Evolutionary conservation across 768 basidiomycete genomes (phyloP).

Genomic region (Leccinum pellstonianum): DNA sequence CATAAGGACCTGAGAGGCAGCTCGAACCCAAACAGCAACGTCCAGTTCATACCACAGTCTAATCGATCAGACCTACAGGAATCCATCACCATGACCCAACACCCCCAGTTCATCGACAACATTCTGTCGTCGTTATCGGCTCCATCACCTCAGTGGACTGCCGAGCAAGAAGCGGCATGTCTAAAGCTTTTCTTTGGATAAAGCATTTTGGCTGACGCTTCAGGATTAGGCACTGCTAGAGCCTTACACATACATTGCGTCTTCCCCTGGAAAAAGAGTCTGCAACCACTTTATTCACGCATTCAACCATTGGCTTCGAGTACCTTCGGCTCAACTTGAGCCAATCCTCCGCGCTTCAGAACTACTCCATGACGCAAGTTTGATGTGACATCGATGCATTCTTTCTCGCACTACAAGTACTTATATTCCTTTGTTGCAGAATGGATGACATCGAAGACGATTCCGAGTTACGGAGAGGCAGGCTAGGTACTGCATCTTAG

Average conservation of each 20-base stretch:
- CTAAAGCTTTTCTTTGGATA: neutral
- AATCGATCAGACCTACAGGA: neutral
- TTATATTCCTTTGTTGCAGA: slow-evolving; percentile 40
- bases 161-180: slow-evolving; percentile 27
- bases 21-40: neutral
- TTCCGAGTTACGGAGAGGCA: slow-evolving; percentile 80
- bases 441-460: slow-evolving; percentile 95
- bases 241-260: slow-evolving; percentile 82
- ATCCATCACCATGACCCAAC: slow-evolving; percentile 10
- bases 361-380: slow-evolving; percentile 91
- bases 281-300: slow-evolving; percentile 83
- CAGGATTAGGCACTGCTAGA: slow-evolving; percentile 61
- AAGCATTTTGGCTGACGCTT: neutral
- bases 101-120: slow-evolving; percentile 39
- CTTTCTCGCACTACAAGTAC: neutral
- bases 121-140: slow-evolving; percentile 32
- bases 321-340: slow-evolving; percentile 67
- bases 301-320: slow-evolving; percentile 91
- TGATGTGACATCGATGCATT: slow-evolving; percentile 58
- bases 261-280: slow-evolving; percentile 89
- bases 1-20: neutral
- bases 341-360: slow-evolving; percentile 80
- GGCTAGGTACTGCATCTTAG: slow-evolving; percentile 57
- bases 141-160: slow-evolving; percentile 22
- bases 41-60: neutral